phyloP scores from a whole-genome alignment of 2,329 filamentous ascomycete species.

The Ceratocystis ficicola region DNA sequence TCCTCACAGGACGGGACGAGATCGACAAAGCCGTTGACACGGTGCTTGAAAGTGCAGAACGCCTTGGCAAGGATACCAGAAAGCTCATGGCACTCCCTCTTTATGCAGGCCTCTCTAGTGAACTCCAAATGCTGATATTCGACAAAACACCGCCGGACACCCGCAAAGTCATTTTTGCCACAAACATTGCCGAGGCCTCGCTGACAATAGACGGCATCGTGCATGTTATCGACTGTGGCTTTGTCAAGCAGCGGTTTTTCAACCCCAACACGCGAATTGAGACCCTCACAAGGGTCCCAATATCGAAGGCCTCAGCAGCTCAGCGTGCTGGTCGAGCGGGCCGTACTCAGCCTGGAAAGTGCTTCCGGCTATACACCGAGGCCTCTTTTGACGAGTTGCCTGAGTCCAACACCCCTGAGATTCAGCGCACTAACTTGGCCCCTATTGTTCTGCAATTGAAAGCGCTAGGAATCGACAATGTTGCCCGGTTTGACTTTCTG shows the following conservation, averaged over 20 bases:
- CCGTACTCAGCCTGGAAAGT: slow-evolving; percentile 81
- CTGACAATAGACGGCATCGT: slow-evolving; percentile 88
- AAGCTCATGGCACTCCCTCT: slow-evolving; percentile 55
- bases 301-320: slow-evolving; percentile 85
- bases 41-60: slow-evolving; percentile 24
- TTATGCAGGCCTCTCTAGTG: slow-evolving; percentile 77
- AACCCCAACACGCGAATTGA: slow-evolving; percentile 79
- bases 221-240: slow-evolving; percentile 82
- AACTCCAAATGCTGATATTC: slow-evolving; percentile 93
- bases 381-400: slow-evolving; percentile 52
- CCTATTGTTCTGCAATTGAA: slow-evolving; percentile 84
- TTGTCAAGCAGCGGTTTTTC: slow-evolving; percentile 79
- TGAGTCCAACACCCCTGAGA: slow-evolving; percentile 71
- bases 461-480: slow-evolving; percentile 87
- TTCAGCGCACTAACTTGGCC: slow-evolving; percentile 82
- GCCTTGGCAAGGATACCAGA: slow-evolving; percentile 33
- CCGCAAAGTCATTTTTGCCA: slow-evolving; percentile 83
- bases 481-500: slow-evolving; percentile 79
- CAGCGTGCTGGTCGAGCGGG: slow-evolving; percentile 86
- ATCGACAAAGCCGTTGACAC: slow-evolving; percentile 47
- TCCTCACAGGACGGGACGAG: slow-evolving; percentile 84
- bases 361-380: slow-evolving; percentile 85
- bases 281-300: slow-evolving; percentile 64
- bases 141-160: slow-evolving; percentile 69
- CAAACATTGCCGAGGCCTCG: slow-evolving; percentile 93